Base-by-base conservation (phyloP, 345 rosid species). In the Bruguiera sexangula region DNA sequence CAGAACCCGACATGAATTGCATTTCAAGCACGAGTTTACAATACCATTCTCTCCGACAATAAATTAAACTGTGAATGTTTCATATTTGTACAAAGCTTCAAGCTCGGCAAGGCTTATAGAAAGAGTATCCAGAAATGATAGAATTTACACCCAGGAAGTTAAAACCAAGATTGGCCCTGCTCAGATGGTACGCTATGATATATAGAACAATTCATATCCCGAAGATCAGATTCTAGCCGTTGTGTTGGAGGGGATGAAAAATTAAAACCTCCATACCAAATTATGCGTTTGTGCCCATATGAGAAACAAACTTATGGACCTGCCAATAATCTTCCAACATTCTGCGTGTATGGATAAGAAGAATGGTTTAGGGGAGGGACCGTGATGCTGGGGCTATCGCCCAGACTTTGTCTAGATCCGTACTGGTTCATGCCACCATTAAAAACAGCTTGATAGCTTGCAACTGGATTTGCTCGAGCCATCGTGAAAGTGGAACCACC, bases 331-430 rank as follows among this genome's bases (percentile, higher is more conserved):
- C 99, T 85, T 78, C 92, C 92, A 69, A 86, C 65, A 75, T 76
- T 89, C 74, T 82, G 93, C 22, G 91, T 89, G 79, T 85, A 92
- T 3, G 88, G 87, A 65, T 85, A 84, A 66, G 95, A 76, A n/a
- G 97, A 83, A 73, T 78, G 85, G 78, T 68, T 83, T 63, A 84
- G 69, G 20, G 88, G 63, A 24, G 87, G 74, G n/a, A 89, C 69
- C 65, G 81, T 87, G 24, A 84, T 73, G 37, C 72, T 68, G 6
- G 57, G 94, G 29, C 83, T 76, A 63, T 85, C 89, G 37, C 53
- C 78, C 20, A 76, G 83, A 57, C 77, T 84, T 74, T 85, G 94
- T 72, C 89, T 82, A 19, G 77, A 68, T 60, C 80, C 86, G 64
- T 83, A 82, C 75, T 79, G 90, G 70, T 78, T 82, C 76, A 76